Evolutionary conservation across 176 grass and related monocot genomes (phyloP).

Genomic region (Oryza australiensis): DNA sequence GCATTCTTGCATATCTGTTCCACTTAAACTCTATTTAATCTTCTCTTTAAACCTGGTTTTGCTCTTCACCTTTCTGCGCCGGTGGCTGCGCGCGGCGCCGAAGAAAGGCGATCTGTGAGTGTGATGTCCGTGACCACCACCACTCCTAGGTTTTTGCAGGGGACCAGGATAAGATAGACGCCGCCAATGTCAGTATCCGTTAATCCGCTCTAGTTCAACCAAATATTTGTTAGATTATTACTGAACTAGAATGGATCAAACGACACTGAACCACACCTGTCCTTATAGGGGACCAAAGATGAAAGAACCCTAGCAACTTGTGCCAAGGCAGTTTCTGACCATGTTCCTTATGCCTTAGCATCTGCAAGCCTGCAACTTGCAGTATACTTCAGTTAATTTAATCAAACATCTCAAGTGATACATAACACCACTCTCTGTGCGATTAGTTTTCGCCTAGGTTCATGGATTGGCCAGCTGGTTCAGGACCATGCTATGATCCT

Average conservation of each 20-base stretch:
- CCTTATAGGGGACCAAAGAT: slow-evolving; percentile 45
- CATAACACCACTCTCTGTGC: background rate
- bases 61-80: slow-evolving; percentile 19
- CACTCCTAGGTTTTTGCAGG: slow-evolving; percentile 20
- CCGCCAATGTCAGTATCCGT: background rate
- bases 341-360: slow-evolving; percentile 29
- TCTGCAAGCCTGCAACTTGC: slow-evolving; percentile 23
- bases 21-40: background rate
- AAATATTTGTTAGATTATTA: background rate
- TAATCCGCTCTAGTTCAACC: background rate
- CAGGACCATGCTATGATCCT: slow-evolving; percentile 32
- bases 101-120: slow-evolving; percentile 29
- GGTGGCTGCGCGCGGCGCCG: slow-evolving; percentile 28
- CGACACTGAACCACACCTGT: background rate
- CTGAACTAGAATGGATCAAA: background rate
- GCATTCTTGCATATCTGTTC: background rate
- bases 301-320: slow-evolving; percentile 21
- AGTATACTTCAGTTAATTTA: background rate
- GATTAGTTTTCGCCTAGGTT: slow-evolving; percentile 23
- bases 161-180: slow-evolving; percentile 20
- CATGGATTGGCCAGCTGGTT: slow-evolving; percentile 18
- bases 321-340: slow-evolving; percentile 22
- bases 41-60: slow-evolving; percentile 12
- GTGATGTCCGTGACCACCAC: slow-evolving; percentile 23
- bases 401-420: background rate